Conservation (phyloP, 345 rosid species). For the Hevea brasiliensis region DNA sequence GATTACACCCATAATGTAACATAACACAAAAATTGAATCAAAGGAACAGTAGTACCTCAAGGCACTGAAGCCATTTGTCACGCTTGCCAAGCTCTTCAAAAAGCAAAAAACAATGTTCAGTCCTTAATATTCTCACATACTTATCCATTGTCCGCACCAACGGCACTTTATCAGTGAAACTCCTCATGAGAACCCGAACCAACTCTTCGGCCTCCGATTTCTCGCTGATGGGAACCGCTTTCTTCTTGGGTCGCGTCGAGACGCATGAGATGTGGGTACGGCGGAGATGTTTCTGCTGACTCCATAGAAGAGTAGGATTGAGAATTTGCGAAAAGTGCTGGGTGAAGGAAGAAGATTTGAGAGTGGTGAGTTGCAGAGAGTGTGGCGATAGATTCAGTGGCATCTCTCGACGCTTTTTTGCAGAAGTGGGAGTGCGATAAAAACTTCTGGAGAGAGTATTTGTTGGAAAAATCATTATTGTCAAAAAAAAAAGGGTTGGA, state of each 20-base stretch:
- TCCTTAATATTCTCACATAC: conserved; percentile 63
- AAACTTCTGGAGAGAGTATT: not conserved
- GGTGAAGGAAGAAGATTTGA: conserved; percentile 22
- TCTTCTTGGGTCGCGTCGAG: conserved; percentile 55
- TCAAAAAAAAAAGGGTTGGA: not conserved
- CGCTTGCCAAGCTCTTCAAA: conserved; percentile 89
- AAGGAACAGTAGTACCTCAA: conserved; percentile 52
- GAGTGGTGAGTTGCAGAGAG: conserved; percentile 25
- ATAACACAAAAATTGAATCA: not conserved
- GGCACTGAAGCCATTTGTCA: conserved; percentile 88
- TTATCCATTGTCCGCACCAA: conserved; percentile 65
- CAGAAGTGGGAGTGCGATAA: not conserved
- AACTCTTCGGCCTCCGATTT: conserved; percentile 58
- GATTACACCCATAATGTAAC: not conserved
- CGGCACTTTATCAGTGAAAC: conserved; percentile 57
- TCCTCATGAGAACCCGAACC: conserved; percentile 57
- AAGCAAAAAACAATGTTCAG: conserved; percentile 79
- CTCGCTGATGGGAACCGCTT: conserved; percentile 28
- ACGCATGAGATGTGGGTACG: conserved; percentile 33
- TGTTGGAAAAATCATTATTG: not conserved
- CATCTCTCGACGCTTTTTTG: not conserved
- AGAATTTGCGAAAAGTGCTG: conserved; percentile 14
- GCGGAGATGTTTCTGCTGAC: conserved; percentile 10
- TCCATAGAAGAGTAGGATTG: conserved; percentile 23
- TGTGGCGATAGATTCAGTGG: conserved; percentile 8